These are phyloP conservation scores for Talaromyces wortmannii DNA, from an alignment of 495 filamentous ascomycete genomes.

Conservation along the genomic window DNA sequence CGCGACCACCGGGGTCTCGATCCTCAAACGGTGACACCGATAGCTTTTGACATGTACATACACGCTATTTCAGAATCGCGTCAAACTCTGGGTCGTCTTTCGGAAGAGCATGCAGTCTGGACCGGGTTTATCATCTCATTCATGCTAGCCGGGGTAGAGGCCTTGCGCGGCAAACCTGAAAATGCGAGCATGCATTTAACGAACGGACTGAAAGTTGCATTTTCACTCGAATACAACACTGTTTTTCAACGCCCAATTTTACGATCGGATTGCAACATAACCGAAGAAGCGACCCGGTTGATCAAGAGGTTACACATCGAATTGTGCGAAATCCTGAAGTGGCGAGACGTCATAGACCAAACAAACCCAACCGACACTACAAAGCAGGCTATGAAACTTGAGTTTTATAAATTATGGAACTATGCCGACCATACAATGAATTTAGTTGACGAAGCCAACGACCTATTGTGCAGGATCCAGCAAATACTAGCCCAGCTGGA, in stretches of 20 bases:
- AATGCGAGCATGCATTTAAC: background rate
- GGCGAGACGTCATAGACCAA: too few species aligned
- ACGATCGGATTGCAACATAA: background rate
- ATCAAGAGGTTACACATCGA: too few species aligned
- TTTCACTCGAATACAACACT: background rate
- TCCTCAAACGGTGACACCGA: background rate
- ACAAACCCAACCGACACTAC: too few species aligned
- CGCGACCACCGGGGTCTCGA: background rate
- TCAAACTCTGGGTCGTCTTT: background rate
- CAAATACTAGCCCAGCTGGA: background rate
- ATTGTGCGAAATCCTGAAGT: too few species aligned
- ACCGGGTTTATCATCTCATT: background rate
- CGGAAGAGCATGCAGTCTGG: background rate
- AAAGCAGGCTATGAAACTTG: too few species aligned
- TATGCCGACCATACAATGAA: background rate
- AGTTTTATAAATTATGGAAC: background rate
- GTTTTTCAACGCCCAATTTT: background rate
- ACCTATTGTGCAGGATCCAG: background rate
- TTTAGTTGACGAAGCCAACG: background rate
- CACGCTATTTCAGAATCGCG: background rate
- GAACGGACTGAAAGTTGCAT: background rate
- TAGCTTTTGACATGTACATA: background rate
- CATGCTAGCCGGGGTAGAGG: background rate
- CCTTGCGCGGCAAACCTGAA: background rate
- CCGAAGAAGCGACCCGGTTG: too few species aligned